A percentile compares a stretch with the other conserved stretches of the same genome.
Conservation (phyloP, 345 rosid genomes). For the Melastoma malabathricum region DNA sequence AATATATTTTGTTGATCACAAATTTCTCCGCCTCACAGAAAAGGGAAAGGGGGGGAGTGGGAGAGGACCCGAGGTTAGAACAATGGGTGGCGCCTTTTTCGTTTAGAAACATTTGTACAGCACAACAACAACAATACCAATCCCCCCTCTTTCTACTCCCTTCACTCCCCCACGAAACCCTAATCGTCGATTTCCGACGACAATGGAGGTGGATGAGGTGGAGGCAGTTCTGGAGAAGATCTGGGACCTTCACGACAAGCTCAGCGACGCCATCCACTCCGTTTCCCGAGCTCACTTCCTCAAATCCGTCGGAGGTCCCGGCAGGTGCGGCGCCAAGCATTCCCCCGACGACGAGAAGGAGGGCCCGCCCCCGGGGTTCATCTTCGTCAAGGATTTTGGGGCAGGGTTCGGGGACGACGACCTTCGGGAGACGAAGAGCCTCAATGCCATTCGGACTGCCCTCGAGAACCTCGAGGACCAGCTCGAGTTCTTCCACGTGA, state of each 20-base stretch:
- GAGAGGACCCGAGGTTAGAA: too few species aligned
- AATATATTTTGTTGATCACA: too few species aligned
- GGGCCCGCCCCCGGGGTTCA: conserved; percentile 37
- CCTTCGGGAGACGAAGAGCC: conserved; percentile 79
- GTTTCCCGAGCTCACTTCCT: conserved; percentile 75
- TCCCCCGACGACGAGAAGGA: conserved; percentile 20
- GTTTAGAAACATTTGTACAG: too few species aligned
- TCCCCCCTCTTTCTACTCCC: too few species aligned
- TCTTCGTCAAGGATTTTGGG: conserved; percentile 63
- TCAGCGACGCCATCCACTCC: conserved; percentile 88
- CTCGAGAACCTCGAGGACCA: conserved; percentile 97
- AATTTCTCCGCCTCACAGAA: too few species aligned
- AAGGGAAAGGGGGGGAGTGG: too few species aligned
- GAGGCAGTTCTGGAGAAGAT: conserved; percentile 83
- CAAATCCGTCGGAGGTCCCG: conserved; percentile 32
- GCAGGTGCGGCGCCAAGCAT: conserved; percentile 11
- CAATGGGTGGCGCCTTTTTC: too few species aligned
- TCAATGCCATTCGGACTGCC: conserved; percentile 74
- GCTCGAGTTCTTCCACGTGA: conserved; percentile 83
- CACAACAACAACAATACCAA: too few species aligned
- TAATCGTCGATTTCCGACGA: too few species aligned
- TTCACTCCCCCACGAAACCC: too few species aligned
- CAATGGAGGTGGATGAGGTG: conserved; percentile 80
- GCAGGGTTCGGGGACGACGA: conserved; percentile 29
- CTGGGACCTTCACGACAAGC: conserved; percentile 94